Percentiles rank a stretch among this genome's conserved stretches.
phyloP scores from a whole-genome alignment of 768 basidiomycete genomes.

The Amanita thiersii region DNA sequence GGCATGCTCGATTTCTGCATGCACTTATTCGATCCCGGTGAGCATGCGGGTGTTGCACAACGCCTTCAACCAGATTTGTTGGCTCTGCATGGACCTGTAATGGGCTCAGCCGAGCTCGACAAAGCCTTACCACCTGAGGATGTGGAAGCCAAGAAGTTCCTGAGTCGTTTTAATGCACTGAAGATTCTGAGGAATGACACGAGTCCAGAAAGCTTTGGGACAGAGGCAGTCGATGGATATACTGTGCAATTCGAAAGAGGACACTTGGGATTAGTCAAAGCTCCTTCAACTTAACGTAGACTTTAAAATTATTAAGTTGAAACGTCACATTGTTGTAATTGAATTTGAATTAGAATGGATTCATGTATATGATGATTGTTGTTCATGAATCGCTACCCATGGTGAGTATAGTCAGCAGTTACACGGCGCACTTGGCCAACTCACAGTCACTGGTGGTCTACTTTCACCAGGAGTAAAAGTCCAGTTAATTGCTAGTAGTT shows the following conservation, averaged over 20 bases:
- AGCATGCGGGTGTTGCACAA: conserved; percentile 12
- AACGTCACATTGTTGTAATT: no score
- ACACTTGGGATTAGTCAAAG: conserved; percentile 15
- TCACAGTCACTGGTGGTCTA: no score
- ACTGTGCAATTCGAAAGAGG: conserved; percentile 14
- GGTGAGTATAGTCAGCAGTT: no score
- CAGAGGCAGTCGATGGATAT: conserved; percentile 13
- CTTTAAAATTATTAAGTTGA: neutral
- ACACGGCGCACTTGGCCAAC: no score
- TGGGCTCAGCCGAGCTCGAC: conserved; percentile 15
- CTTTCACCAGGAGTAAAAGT: no score
- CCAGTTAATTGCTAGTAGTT: no score
- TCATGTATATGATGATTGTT: no score
- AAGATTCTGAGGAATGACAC: conserved; percentile 22
- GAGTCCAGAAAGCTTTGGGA: conserved; percentile 5
- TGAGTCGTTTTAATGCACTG: conserved; percentile 38
- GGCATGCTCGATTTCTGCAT: conserved; percentile 17
- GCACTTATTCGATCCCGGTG: conserved; percentile 17
- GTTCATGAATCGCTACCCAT: no score
- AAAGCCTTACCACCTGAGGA: conserved; percentile 13
- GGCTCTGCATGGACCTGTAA: conserved; percentile 13
- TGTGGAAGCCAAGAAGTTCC: conserved; percentile 24
- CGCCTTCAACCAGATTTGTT: conserved; percentile 15
- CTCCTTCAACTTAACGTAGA: neutral
- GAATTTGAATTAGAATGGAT: no score